These are phyloP conservation scores for Fagus crenata DNA, from an alignment of 306 rosid species.

Conservation along the genomic window DNA sequence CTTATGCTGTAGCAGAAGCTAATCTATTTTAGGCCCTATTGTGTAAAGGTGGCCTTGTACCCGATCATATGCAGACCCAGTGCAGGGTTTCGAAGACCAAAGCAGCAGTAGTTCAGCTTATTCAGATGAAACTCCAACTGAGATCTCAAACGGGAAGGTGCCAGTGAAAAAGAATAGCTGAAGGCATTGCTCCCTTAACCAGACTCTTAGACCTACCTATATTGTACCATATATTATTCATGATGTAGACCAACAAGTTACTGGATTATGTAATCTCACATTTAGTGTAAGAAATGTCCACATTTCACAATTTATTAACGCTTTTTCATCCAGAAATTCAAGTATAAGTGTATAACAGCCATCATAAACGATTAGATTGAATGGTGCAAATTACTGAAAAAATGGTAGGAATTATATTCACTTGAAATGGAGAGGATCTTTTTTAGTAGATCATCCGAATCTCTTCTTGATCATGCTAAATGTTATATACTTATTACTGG, in stretches of 20 bases:
- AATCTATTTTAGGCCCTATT: conserved; percentile 3
- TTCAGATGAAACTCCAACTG: conserved; percentile 18
- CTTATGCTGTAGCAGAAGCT: not conserved
- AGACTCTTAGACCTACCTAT: not conserved
- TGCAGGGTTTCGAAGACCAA: conserved; percentile 48
- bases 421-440: too few species aligned
- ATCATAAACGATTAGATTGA: not conserved
- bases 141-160: conserved; percentile 44
- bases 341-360: not conserved
- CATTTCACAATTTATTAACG: not conserved
- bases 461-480: not conserved
- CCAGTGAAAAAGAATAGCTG: conserved; percentile 36
- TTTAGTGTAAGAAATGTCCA: not conserved
- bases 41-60: conserved; percentile 52
- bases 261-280: not conserved
- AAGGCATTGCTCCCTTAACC: not conserved
- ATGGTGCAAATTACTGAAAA: not conserved
- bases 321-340: not conserved
- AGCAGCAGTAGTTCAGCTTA: conserved; percentile 27
- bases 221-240: not conserved
- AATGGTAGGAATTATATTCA: not conserved
- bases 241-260: not conserved
- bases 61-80: conserved; percentile 52
- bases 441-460: not conserved
- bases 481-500: not conserved